Base-by-base conservation (phyloP, 1,284 basidiomycete species). In the Waitea zeae region DNA sequence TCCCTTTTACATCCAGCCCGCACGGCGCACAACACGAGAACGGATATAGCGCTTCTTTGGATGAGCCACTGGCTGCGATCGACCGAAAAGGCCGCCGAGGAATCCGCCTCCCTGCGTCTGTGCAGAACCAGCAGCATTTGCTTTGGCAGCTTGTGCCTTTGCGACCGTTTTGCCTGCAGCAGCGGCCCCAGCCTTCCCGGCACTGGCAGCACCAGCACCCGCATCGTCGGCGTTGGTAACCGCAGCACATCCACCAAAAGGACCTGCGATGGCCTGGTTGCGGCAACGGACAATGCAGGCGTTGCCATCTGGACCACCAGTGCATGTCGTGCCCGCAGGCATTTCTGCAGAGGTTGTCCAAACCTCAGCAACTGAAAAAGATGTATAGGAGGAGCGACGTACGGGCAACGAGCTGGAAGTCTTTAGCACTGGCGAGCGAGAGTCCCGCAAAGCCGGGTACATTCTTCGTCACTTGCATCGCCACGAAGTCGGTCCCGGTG, bases 231-330 rank as follows among this genome's bases (percentile, higher is more conserved):
- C 24, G 24, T 26, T 26, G 24, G 43, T 41, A 14, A 44, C 45
- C 3, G 44, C 43, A 4, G 36, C 44, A 35, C 47, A 48, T 11
- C 41, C 39, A 17, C 47, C 47, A 35, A 48, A 48, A 1, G 47
- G 47, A 33, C 47, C 47, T 11, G 46, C 46, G 15, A 42, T 30
- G 12, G 46, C 44, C 19, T 26, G 30, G 33, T 46, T 46, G 18
- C 46, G 39, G 41, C 46, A 48, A 12, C 45, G 41, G 7, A 47
- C 42, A 13, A 49, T 36, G 42, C 46, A 47, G 5, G 43, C 45
- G 29, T 44, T 37, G 13, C 47, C 46, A 17, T 43, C 40, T 3
- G 44, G 44, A 4, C 42, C 44, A 22, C 45, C 45, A 20, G 46
- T 40, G 39, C 46, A 48, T 9, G 36, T 30, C 29, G 34, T 41